Evolutionary conservation across 2,329 filamentous ascomycete genomes (phyloP).

Genomic region (Tolypocladium album): DNA sequence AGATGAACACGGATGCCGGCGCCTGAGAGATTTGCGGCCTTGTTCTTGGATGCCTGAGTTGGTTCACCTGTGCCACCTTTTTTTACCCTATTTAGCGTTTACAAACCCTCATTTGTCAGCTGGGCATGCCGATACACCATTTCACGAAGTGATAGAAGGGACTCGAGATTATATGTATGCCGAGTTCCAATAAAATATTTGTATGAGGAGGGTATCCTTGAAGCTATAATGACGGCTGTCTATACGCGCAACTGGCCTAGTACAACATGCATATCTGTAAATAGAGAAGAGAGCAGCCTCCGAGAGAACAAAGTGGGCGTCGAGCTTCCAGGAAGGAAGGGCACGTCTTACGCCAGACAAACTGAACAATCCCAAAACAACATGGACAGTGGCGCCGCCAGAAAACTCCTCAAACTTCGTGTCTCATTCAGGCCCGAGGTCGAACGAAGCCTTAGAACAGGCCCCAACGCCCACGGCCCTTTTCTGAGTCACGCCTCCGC

Average conservation of each 20-base stretch:
- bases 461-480: constrained; percentile 37
- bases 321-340: neutral
- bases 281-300: constrained; percentile 4
- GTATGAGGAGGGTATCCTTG: neutral
- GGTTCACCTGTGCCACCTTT: neutral
- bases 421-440: neutral
- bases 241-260: neutral
- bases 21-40: constrained; percentile 6
- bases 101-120: neutral
- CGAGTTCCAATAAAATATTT: neutral
- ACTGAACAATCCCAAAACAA: neutral
- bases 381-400: neutral
- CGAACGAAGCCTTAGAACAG: constrained; percentile 27
- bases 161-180: neutral
- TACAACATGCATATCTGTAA: neutral
- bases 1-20: constrained; percentile 43
- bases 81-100: neutral
- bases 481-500: constrained; percentile 18
- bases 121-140: neutral
- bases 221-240: neutral
- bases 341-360: neutral
- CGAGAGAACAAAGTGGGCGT: neutral
- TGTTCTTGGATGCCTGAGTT: neutral
- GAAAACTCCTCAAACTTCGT: neutral
- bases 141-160: neutral